Evolutionary conservation across 73 alveolate species (phyloP).

Genomic region (Effrenium voratum): DNA sequence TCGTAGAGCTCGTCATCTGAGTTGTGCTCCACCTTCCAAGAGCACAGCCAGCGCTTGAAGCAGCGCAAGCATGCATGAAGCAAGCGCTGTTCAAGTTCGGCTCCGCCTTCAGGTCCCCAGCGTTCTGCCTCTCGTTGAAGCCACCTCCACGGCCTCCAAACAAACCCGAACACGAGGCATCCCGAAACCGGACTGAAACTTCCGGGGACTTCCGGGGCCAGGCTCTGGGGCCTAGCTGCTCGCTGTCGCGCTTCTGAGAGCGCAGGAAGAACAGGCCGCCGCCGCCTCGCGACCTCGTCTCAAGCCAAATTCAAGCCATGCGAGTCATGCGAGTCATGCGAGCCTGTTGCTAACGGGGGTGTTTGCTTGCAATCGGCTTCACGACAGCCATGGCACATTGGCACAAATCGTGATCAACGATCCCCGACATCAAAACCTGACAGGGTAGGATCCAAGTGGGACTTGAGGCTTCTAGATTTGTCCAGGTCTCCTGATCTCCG

Average conservation of each 20-base stretch:
- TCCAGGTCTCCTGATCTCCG: no score
- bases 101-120: conserved; percentile 36
- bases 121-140: conserved; percentile 69
- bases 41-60: neutral
- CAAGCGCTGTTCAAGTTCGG: neutral
- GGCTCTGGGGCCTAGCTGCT: conserved; percentile 19
- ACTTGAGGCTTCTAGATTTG: no score
- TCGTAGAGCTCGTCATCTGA: conserved; percentile 86
- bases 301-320: neutral
- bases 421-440: no score
- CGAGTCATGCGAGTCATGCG: no score
- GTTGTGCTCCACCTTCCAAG: conserved; percentile 55
- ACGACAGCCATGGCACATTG: no score
- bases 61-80: neutral
- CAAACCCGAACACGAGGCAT: neutral
- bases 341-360: no score
- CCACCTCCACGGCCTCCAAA: conserved; percentile 64
- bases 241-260: conserved; percentile 77
- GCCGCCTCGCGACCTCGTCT: conserved; percentile 38
- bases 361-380: no score
- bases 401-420: no score
- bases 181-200: neutral
- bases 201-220: neutral
- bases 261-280: conserved; percentile 85
- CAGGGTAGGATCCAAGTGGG: no score